phyloP scores from a whole-genome alignment of 345 rosid genomes.

The Conringia planisiliqua region DNA sequence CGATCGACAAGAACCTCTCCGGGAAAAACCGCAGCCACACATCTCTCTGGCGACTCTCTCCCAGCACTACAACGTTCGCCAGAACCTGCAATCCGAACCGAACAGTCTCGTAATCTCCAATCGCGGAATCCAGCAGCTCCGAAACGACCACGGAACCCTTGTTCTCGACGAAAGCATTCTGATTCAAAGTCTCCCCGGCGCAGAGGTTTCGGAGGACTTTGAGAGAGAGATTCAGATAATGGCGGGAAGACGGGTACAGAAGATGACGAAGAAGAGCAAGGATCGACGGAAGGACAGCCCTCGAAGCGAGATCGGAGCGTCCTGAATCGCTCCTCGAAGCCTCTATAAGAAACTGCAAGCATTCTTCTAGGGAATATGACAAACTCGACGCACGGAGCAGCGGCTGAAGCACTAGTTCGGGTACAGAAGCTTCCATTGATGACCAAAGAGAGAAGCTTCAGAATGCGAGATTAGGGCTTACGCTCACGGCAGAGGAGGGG shows the following conservation, averaged over 20 bases:
- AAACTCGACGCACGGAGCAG: conserved; percentile 41
- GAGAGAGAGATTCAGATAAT: conserved; percentile 37
- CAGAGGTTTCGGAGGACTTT: conserved; percentile 75
- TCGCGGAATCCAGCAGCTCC: conserved; percentile 26
- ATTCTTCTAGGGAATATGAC: conserved; percentile 35
- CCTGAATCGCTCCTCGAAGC: conserved; percentile 45
- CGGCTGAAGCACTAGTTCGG: conserved; percentile 38
- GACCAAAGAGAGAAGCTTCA: not conserved
- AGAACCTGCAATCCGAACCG: conserved; percentile 59
- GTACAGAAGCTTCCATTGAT: conserved; percentile 27
- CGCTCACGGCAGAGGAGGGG: not conserved
- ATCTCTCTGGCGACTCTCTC: conserved; percentile 53
- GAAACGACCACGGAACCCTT: conserved; percentile 45
- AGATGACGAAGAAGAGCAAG: conserved; percentile 44
- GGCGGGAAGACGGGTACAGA: conserved; percentile 27
- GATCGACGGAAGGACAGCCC: conserved; percentile 39
- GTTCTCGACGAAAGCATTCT: conserved; percentile 45
- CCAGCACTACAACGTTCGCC: conserved; percentile 66
- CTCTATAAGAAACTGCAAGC: conserved; percentile 50
- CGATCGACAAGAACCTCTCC: conserved; percentile 42
- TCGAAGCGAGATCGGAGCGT: conserved; percentile 60
- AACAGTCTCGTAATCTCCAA: conserved; percentile 37
- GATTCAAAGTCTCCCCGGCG: conserved; percentile 64
- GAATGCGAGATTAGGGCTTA: not conserved
- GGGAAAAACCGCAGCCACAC: conserved; percentile 60